Evolutionary conservation across 306 rosid species (phyloP).

Genomic region (Ziziphus jujuba): DNA sequence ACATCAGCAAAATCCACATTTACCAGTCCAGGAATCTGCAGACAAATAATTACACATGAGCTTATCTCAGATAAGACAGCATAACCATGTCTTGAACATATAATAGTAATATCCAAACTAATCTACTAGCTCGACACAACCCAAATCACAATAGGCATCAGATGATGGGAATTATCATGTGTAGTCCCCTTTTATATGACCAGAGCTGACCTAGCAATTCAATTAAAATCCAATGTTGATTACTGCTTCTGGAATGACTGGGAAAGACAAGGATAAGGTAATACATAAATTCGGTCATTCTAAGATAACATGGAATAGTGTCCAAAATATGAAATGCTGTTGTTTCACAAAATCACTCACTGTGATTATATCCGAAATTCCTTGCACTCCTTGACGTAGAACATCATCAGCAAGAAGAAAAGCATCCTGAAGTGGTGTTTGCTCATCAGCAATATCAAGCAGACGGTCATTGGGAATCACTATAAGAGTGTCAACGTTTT

Average conservation of each 20-base stretch:
- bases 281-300: not conserved
- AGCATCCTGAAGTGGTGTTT: too few relatives aligned
- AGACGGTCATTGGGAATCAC: too few relatives aligned
- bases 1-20: constrained; percentile 99
- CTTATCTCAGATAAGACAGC: constrained; percentile 11
- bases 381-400: too few relatives aligned
- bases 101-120: not conserved
- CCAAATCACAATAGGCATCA: too few relatives aligned
- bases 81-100: constrained; percentile 1
- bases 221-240: constrained; percentile 2
- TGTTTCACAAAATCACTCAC: constrained; percentile 46
- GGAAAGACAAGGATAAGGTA: not conserved
- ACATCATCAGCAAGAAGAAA: too few relatives aligned
- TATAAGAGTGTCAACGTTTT: too few relatives aligned
- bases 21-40: constrained; percentile 97
- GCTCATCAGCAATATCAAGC: too few relatives aligned
- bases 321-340: constrained; percentile 8
- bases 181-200: too few relatives aligned
- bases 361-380: constrained; percentile 92
- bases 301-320: not conserved
- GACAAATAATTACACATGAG: constrained; percentile 18
- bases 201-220: too few relatives aligned
- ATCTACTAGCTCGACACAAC: not conserved
- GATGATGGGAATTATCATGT: too few relatives aligned
- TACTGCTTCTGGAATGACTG: too few relatives aligned